Base-by-base conservation (phyloP, 768 basidiomycete genomes). In the Mycena venus region DNA sequence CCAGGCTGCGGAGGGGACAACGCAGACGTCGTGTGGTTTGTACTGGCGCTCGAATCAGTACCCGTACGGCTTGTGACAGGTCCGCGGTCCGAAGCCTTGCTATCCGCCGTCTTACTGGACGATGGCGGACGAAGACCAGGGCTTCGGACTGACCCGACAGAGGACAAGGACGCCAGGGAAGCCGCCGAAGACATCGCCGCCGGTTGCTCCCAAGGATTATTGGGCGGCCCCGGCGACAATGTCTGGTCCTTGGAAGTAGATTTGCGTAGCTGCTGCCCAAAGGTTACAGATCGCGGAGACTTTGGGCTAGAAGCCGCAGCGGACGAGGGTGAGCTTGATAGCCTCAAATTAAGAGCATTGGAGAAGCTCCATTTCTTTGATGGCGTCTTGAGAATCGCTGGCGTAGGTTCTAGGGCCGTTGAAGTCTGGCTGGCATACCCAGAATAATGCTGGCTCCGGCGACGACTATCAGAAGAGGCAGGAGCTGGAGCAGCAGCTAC, bases 311-410 rank as follows among this genome's bases (percentile, higher is more conserved):
- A 78, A 80, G 31, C 82, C 65, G 91, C 90, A 49, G 89, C 87
- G 21, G 87, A 87, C 23, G 92, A 92, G 60, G 93, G 91, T 31
- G 91, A 93, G 70, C 89, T 89, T 17, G 92, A 89, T 62, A 95
- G 83, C 80, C 90, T 95, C 82, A 94, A 89, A 76, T 94, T 95
- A 5, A 97, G 85, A 27, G 94, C 95, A 75, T 90, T 93, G n/a
- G 95, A 94, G 82, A 97, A 94, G 81, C 96, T 97, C 96, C 96
- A 97, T 83, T 97, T 97, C 89, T 96, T 97, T n/a, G 94, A 95
- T 38, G 96, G 95, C 3, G 94, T 94, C 85, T 94, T 95, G 63
- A 88, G 85, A 51, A 88, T 85, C 19, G 85, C 79, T 47, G 91
- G 87, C 17, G 79, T 76, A 68, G 88, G 83, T 70, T 90, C 88